Evolutionary conservation across 306 rosid species (phyloP), one percentile per base, ranked within the genome.

Genomic region (Vicia faba): DNA sequence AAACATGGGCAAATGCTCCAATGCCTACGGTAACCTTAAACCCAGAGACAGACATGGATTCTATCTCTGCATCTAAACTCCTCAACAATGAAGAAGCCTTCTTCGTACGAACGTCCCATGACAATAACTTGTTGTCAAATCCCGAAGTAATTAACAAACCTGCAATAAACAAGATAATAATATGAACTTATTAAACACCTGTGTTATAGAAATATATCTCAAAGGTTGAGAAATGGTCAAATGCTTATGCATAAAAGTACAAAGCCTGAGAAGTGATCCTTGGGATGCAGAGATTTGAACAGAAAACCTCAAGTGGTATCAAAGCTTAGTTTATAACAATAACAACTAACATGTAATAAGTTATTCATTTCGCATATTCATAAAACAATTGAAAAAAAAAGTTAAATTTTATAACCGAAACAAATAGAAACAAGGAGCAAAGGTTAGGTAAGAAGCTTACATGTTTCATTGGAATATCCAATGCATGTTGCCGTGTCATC

Each of bases 111-210:
- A 69, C 64, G 64, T 93, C 98, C 97, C 87, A 88, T 13, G 78
- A 70, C 53, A 79, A 18, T 75, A 89, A 51, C 73, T 86, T 86
- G 69, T 81, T 80, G 85, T 93, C 95, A 71, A 84, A 73, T 71
- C 98, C 98, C 2, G 91, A 82, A 65, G 89, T 76, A 40, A 93
- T 78, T 75, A 90, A 70, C 71, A 86, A 95, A 76, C 77, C 98
- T 89, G 64, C 78, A 81, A 19, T 41, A 76, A 61, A 18, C 50
- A 31, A 50, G 45, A 11, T 61, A 44, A 68, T 64, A 54, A 41
- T 61, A 29, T 20, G 61, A 56, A 60, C 39, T 70, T 60, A 60
- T 60, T 11, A 20, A 61, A 38, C 61, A 9, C 36, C 53, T 20
- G 11, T 14, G 62, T 15, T 53, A 36, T 13, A 39, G 49, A 46